Percentiles rank a stretch among this genome's conserved stretches.
Evolutionary conservation across 2,329 filamentous ascomycete genomes (phyloP).

Genomic region (Colletotrichum acutatum): DNA sequence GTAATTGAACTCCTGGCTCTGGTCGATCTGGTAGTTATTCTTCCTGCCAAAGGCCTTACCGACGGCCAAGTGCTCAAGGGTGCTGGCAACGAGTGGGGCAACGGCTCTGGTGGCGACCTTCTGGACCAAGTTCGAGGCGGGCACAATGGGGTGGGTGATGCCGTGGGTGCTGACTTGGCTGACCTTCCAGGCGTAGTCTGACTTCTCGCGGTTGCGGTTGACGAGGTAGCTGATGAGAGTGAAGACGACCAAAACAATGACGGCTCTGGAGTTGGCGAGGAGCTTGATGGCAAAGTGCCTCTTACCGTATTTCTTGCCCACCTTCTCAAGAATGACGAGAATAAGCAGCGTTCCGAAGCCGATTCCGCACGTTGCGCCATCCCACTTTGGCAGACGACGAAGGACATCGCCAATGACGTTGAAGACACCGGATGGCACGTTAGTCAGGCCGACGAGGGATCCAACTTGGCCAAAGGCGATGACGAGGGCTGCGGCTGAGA

Average conservation of each 20-base stretch:
- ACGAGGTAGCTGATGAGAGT: constrained; percentile 72
- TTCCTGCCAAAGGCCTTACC: constrained; percentile 71
- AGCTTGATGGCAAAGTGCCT: constrained; percentile 69
- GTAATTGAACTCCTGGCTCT: constrained; percentile 73
- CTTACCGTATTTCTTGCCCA: constrained; percentile 71
- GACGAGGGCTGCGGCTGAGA: constrained; percentile 73
- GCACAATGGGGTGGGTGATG: constrained; percentile 60
- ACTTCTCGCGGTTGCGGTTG: constrained; percentile 62
- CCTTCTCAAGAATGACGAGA: constrained; percentile 66
- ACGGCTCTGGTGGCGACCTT: constrained; percentile 63
- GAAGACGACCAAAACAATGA: constrained; percentile 70
- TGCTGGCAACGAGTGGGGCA: constrained; percentile 70
- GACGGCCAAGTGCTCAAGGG: constrained; percentile 73
- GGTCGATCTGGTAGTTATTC: constrained; percentile 72
- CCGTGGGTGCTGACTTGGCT: constrained; percentile 67
- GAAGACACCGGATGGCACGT: constrained; percentile 36
- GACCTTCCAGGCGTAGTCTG: constrained; percentile 66
- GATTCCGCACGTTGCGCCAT: constrained; percentile 75
- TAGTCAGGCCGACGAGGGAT: constrained; percentile 64
- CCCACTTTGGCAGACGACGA: constrained; percentile 45
- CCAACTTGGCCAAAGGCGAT: constrained; percentile 73
- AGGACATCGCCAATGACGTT: constrained; percentile 30
- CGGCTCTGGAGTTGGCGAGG: constrained; percentile 68
- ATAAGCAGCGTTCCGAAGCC: constrained; percentile 68
- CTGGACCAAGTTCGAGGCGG: constrained; percentile 45